Evolutionary conservation across 495 filamentous ascomycete species (phyloP), one percentile per base, ranked within the genome.

Genomic region (Aspergillus carlsbadensis): DNA sequence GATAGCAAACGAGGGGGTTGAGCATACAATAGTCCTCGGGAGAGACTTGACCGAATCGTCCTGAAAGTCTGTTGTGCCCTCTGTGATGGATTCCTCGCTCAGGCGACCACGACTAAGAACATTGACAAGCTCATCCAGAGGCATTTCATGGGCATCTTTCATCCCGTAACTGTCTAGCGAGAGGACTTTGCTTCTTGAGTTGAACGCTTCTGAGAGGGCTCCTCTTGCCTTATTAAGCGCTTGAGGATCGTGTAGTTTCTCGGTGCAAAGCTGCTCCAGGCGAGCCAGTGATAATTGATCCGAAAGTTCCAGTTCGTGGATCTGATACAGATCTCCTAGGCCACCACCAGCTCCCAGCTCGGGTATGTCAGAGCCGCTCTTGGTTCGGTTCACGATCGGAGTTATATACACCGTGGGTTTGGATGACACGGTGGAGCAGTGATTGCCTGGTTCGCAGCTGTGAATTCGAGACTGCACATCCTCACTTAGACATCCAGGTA

Each of bases 301-400:
- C 14, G 82, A 66, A 44, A 86, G 64, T 39, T 87, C 86, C 14
- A 91, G 71, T 57, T 87, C 87, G 18, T 83, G 81, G 3, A 78
- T 73, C 18, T 85, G 81, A 52, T 84, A 77, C 6, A 93, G 68
- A 67, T 93, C 91, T 10, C 87, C 87, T n/a, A 80, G 83, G 1
- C 90, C 92, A 20, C 87, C 91, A 6, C 91, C 91, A 52, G 88
- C 80, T 11, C 90, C 92, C 5, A 86, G 58, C 64, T 98, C 92
- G 13, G 79, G 74, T 6, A 95, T 67, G 41, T 88, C 84, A 15
- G 69, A 64, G 24, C 86, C 88, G 43, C 81, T 69, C 0, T 74
- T 53, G 61, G 79, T 57, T 53, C 85, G 74, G 22, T 74, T 78
- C 14, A 96, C 78, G 41, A 96, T 86, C 0, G 93, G 93, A 14